phyloP scores from a whole-genome alignment of 1,284 basidiomycete species.

The Cutaneotrichosporon dermatis region DNA sequence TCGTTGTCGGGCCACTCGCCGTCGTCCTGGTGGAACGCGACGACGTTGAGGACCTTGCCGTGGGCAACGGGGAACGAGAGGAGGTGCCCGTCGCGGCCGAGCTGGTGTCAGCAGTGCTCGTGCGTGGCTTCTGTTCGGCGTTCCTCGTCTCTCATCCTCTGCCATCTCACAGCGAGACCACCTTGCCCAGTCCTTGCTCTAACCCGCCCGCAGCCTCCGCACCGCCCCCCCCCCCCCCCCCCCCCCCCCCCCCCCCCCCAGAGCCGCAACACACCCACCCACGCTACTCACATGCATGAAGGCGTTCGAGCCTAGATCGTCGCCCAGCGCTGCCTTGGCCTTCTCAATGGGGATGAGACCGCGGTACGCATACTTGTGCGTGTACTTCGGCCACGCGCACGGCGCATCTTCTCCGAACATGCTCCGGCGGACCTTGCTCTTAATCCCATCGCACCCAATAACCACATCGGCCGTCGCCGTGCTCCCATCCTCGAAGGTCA shows the following conservation, averaged over 20 bases:
- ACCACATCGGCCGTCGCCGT: constrained; percentile 10
- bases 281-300: constrained; percentile 16
- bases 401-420: constrained; percentile 16
- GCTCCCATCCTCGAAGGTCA: constrained; percentile 20
- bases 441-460: constrained; percentile 23
- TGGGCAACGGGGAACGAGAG: constrained; percentile 22
- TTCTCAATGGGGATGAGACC: constrained; percentile 18
- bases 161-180: too few relatives aligned
- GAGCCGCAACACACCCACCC: too few relatives aligned
- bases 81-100: constrained; percentile 19
- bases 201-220: too few relatives aligned
- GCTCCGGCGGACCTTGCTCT: constrained; percentile 5
- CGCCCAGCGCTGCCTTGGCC: constrained; percentile 15
- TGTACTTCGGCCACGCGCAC: constrained; percentile 12
- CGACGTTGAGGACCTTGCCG: constrained; percentile 22
- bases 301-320: constrained; percentile 17
- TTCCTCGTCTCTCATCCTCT: too few relatives aligned
- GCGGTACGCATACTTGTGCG: constrained; percentile 24
- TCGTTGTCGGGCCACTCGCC: constrained; percentile 12
- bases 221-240: too few relatives aligned
- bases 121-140: too few relatives aligned
- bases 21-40: constrained; percentile 15
- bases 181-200: too few relatives aligned
- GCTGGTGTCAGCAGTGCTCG: constrained; percentile 5
- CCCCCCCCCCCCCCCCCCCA: too few relatives aligned